phyloP scores from a whole-genome alignment of 768 basidiomycete species.

The Butyriboletus loyo region DNA sequence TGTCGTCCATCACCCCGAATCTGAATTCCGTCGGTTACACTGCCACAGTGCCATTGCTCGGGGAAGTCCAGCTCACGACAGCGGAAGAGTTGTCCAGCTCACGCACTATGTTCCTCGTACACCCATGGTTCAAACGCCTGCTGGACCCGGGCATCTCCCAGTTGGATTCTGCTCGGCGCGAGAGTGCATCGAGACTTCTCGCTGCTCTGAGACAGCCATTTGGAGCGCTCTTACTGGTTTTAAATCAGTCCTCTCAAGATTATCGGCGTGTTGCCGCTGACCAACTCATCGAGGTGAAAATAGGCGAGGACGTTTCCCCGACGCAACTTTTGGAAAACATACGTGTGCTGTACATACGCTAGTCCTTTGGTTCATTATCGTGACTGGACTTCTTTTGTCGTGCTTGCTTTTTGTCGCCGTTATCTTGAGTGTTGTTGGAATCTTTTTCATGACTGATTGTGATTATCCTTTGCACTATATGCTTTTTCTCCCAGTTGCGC shows the following conservation, averaged over 20 bases:
- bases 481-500: background rate
- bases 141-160: slow-evolving; percentile 2
- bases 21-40: background rate
- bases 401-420: background rate
- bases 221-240: slow-evolving; percentile 13
- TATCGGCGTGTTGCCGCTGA: slow-evolving; percentile 15
- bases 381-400: background rate
- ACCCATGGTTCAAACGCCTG: slow-evolving; percentile 12
- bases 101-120: slow-evolving; percentile 8
- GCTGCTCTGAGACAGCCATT: slow-evolving; percentile 9
- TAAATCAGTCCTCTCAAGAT: background rate
- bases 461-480: background rate
- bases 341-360: slow-evolving; percentile 8
- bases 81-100: slow-evolving; percentile 2
- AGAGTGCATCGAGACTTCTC: slow-evolving; percentile 6
- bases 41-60: background rate
- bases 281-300: background rate
- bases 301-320: slow-evolving; percentile 6
- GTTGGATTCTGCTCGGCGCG: background rate
- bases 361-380: background rate
- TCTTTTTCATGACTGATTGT: background rate
- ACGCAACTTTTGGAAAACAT: slow-evolving; percentile 1
- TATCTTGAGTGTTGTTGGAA: background rate
- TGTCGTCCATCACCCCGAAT: background rate
- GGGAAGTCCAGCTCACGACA: slow-evolving; percentile 3